Evolutionary conservation across 805 yeast genomes (phyloP).

Genomic region (Barnettozyma vustinii): DNA sequence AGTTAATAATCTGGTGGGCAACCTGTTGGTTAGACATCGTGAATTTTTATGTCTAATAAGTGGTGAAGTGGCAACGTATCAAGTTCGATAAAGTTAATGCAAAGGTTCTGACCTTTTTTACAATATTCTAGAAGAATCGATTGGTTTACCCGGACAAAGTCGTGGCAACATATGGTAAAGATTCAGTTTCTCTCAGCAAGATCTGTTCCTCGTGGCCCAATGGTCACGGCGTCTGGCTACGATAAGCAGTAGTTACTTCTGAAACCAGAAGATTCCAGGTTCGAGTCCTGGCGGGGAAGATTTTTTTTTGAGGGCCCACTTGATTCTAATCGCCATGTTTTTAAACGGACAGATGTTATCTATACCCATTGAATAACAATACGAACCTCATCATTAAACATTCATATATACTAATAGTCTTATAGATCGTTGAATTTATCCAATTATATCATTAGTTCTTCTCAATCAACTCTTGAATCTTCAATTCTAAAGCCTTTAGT

Average conservation of each 20-base stretch:
- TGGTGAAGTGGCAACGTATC: neutral
- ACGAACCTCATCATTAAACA: slow-evolving; percentile 22
- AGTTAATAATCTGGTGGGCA: slow-evolving; percentile 71
- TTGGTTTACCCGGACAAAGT: neutral
- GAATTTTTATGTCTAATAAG: neutral
- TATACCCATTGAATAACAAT: too few species aligned
- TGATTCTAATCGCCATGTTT: too few species aligned
- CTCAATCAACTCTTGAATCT: slow-evolving; percentile 49
- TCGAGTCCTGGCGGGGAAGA: slow-evolving; percentile 33
- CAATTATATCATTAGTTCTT: slow-evolving; percentile 24
- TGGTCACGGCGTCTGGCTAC: slow-evolving; percentile 76
- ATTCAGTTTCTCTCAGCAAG: too few species aligned
- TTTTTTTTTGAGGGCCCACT: slow-evolving; percentile 24
- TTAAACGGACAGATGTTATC: too few species aligned
- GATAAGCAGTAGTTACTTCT: slow-evolving; percentile 40
- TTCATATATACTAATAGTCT: slow-evolving; percentile 55
- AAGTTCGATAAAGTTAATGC: neutral
- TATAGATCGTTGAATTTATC: slow-evolving; percentile 13
- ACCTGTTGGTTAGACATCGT: slow-evolving; percentile 46
- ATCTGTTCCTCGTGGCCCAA: slow-evolving; percentile 68
- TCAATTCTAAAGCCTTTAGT: slow-evolving; percentile 51
- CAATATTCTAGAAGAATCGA: neutral
- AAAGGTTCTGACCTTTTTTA: neutral
- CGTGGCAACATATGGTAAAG: too few species aligned
- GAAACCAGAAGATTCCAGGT: slow-evolving; percentile 32